Evolutionary conservation across 2,329 filamentous ascomycete species (phyloP).

Genomic region (Amauroascus niger): DNA sequence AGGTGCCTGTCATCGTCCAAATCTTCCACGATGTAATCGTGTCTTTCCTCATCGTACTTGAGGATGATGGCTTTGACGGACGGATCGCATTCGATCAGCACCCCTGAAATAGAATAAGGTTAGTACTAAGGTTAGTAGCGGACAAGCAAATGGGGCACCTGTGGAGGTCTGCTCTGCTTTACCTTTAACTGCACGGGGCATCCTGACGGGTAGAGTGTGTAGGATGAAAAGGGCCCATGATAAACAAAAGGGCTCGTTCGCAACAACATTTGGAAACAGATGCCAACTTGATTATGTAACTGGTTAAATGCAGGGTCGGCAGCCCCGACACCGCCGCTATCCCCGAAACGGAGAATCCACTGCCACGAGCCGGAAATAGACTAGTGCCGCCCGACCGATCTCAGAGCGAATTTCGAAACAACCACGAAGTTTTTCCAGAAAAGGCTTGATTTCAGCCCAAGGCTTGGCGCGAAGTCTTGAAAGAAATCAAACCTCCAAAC

Average conservation of each 20-base stretch:
- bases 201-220: neutral
- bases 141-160: neutral
- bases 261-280: no score
- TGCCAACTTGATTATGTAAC: no score
- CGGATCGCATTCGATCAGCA: conserved; percentile 41
- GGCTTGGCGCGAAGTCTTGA: neutral
- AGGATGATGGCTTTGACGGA: conserved; percentile 43
- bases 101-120: conserved; percentile 25
- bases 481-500: no score
- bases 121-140: neutral
- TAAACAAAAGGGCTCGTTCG: no score
- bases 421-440: conserved; percentile 3
- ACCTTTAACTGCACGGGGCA: conserved; percentile 17
- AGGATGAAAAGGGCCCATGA: no score
- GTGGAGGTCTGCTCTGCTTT: neutral
- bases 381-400: neutral
- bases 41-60: conserved; percentile 39
- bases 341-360: no score
- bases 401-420: neutral
- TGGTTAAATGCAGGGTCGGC: no score
- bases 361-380: neutral
- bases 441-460: neutral
- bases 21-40: conserved; percentile 42
- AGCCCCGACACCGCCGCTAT: no score
- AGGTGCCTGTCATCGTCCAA: conserved; percentile 39